Base-by-base conservation (phyloP, 192 early-diverging fungal species). In the Chytriomyces hyalinus region DNA sequence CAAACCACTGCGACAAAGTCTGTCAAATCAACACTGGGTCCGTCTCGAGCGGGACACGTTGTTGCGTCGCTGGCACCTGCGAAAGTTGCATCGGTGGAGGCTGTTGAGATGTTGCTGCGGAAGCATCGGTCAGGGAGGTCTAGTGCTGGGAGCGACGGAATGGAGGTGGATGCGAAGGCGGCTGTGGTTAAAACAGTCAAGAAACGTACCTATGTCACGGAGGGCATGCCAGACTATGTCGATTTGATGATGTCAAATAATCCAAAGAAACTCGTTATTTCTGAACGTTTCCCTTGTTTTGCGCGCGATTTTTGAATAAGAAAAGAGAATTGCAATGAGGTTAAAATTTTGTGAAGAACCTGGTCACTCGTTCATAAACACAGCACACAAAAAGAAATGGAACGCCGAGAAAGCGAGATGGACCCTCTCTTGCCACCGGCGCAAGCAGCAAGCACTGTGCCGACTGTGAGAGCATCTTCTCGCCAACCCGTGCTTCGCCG, bases 201-300 rank as follows among this genome's bases (percentile, higher is more conserved):
- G 68, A 70, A 49, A 4, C 24, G 53, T 4, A 49, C 15, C 26
- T 73, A 60, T 49, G 71, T 73, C 3, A 73, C 61, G n/a, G 61
- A 26, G n/a, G 60, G 46, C 43, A 44, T 61, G 44, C 13, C 26
- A 7, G 71, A 73, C 26, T 73, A 73, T n/a, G 71, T 73, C 44
- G 71, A 73, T 26, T 20, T 73, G 43, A 73, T 73, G 71, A 47
- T 49, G 59, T 73, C 71, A 46, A 60, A 45, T 15, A 73, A 73
- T 44, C 71, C 71, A 9, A 73, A 73, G 71, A 73, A 73, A 28
- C 71, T 73, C 2, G 43, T 73, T n/a, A n/a, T n/a, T n/a, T n/a
- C n/a, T n/a, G n/a, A n/a, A n/a, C n/a, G n/a, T n/a, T n/a, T n/a
- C n/a, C n/a, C n/a, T n/a, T n/a, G n/a, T n/a, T n/a, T n/a, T n/a